phyloP scores from a whole-genome alignment of 306 rosid species.

The Cucurbita maxima region DNA sequence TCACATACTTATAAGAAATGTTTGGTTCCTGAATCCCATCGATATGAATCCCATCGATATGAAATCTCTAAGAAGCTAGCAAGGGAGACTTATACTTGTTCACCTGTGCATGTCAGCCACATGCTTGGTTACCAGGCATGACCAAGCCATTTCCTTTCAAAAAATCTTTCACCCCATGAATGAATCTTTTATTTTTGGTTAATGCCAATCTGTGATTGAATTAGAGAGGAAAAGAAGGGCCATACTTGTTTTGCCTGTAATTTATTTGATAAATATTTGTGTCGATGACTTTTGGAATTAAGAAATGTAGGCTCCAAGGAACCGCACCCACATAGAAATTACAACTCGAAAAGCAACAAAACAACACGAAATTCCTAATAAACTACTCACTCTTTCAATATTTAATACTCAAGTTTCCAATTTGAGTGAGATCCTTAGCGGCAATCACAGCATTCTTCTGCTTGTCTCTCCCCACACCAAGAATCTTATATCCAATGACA shows the following conservation, averaged over 20 bases:
- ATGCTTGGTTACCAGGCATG: too few species aligned
- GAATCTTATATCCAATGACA: slow-evolving; percentile 64
- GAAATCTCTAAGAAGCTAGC: too few species aligned
- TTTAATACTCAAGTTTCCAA: slow-evolving; percentile 28
- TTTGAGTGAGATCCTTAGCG: slow-evolving; percentile 39
- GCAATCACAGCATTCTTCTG: slow-evolving; percentile 44
- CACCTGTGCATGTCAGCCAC: too few species aligned
- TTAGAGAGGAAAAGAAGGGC: neutral
- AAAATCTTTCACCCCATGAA: too few species aligned
- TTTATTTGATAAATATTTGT: slow-evolving; percentile 6
- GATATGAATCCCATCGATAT: too few species aligned
- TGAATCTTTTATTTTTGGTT: too few species aligned
- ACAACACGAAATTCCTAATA: slow-evolving; percentile 3
- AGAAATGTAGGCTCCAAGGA: slow-evolving; percentile 24
- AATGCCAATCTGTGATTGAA: neutral
- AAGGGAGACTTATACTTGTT: too few species aligned
- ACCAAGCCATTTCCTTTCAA: too few species aligned
- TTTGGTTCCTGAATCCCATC: too few species aligned
- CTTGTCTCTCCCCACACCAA: slow-evolving; percentile 48
- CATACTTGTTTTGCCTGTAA: slow-evolving; percentile 28
- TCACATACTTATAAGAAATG: too few species aligned
- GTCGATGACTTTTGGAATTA: slow-evolving; percentile 14
- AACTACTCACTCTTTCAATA: slow-evolving; percentile 32
- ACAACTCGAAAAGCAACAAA: slow-evolving; percentile 55
- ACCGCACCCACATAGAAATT: slow-evolving; percentile 41